A percentile compares a stretch with the other conserved stretches of the same genome.
Evolutionary conservation across 345 rosid genomes (phyloP).

Genomic region (Populus euphratica): DNA sequence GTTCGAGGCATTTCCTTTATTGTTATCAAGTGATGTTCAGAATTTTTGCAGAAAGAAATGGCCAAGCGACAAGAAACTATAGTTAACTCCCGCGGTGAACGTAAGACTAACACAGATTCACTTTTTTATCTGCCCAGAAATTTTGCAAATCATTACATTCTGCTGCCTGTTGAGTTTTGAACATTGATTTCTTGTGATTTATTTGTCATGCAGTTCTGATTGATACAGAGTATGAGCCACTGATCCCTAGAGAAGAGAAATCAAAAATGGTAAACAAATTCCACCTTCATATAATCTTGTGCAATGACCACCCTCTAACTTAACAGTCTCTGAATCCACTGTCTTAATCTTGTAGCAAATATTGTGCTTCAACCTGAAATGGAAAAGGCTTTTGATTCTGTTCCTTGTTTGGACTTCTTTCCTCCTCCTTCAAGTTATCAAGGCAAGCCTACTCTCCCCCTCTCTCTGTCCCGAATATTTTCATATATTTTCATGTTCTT

Average conservation of each 20-base stretch:
- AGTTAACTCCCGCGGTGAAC: conserved; percentile 74
- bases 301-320: not conserved
- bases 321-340: not conserved
- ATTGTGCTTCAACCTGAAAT: conserved; percentile 59
- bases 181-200: not conserved
- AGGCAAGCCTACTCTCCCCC: conserved; percentile 14
- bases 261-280: conserved; percentile 46
- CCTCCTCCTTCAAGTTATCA: conserved; percentile 62
- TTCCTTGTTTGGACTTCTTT: conserved; percentile 56
- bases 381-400: conserved; percentile 58
- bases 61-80: conserved; percentile 34
- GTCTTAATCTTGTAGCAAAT: conserved; percentile 45
- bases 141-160: not conserved
- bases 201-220: conserved; percentile 54
- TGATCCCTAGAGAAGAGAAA: conserved; percentile 66
- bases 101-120: conserved; percentile 35
- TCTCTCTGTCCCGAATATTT: not conserved
- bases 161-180: not conserved
- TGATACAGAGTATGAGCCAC: conserved; percentile 67
- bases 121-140: no score
- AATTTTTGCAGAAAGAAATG: conserved; percentile 60
- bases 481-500: conserved; percentile 9
- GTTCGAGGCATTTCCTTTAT: not conserved
- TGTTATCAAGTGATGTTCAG: not conserved
- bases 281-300: not conserved